Base-by-base conservation (phyloP, 352 stramenopile genomes). In the Lagenidium giganteum region DNA sequence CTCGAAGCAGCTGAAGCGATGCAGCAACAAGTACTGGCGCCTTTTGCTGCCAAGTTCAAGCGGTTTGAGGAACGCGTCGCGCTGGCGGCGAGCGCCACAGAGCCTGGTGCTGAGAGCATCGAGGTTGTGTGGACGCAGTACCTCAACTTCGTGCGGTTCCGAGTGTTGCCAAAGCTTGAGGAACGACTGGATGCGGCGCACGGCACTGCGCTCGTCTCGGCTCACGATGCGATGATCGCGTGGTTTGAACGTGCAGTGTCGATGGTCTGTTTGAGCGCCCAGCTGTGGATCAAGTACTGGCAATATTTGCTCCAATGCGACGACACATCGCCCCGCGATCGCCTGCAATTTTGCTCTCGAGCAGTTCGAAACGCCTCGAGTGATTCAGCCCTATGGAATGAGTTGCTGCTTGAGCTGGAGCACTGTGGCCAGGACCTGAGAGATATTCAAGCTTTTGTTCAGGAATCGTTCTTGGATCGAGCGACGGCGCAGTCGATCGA, bases 281-380 rank as follows among this genome's bases (percentile, higher is more conserved):
- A 46, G 34, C 45, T 90, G 4, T 90, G 77, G 77, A 21, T 36
- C 7, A 75, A 65, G 34, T 90, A 90, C 48, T 22, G 70, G 8
- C 50, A 64, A 11, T 86, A 45, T 23, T 21, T 64, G n/a, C n/a
- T n/a, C n/a, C n/a, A n/a, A n/a, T 11, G 67, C 13, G 54, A 33
- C 4, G 47, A 47, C 8, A 8, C 22, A 25, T 2, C 32, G n/a
- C 24, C n/a, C 8, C 22, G 57, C 0, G 23, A 45, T 13, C 5
- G 35, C 13, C 23, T 55, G 4, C 60, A 43, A 12, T 23, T 87
- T 16, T 41, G 20, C 8, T 54, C 47, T 23, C 63, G 74, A 21
- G 70, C 70, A 13, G 64, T 81, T 27, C 71, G 71, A 8, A 90
- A 90, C 36, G 59, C 87, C 16, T 75, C 70, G 1, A 85, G 84